A percentile compares a stretch with the other conserved stretches of the same genome.
Conservation (phyloP, 108 stramenopile species). For the Fistulifera pelliculosa region DNA sequence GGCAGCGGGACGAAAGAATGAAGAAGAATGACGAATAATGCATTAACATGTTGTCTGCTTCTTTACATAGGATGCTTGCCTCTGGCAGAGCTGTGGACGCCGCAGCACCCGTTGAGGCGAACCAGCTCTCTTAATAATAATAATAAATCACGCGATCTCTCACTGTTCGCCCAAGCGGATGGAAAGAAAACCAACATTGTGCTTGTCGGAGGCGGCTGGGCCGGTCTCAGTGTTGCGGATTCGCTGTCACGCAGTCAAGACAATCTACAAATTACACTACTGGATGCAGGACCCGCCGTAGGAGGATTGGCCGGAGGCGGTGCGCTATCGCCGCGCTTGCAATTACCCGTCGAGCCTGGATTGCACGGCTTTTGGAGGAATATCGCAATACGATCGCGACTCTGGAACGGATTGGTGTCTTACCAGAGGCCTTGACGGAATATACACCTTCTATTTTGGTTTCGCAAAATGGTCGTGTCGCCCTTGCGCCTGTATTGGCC, state of each 20-base stretch:
- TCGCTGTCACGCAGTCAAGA: conserved; percentile 11
- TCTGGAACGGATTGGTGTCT: conserved; percentile 52
- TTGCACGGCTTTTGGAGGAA: conserved; percentile 85
- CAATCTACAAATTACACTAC: conserved; percentile 38
- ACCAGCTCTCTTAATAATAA: too few relatives aligned
- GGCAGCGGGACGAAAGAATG: too few relatives aligned
- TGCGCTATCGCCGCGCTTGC: conserved; percentile 28
- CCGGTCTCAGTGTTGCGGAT: conserved; percentile 60
- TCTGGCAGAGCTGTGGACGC: too few relatives aligned
- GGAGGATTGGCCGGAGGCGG: conserved; percentile 60
- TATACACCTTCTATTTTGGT: conserved; percentile 60
- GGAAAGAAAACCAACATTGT: not conserved
- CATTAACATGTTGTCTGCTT: too few relatives aligned
- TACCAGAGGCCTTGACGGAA: conserved; percentile 59
- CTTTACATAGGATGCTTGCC: too few relatives aligned
- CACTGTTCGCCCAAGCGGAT: too few relatives aligned
- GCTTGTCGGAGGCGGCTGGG: conserved; percentile 77
- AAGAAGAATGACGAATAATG: too few relatives aligned
- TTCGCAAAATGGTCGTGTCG: conserved; percentile 59
- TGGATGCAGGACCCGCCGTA: conserved; percentile 46
- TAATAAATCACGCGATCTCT: too few relatives aligned
- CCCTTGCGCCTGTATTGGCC: conserved; percentile 58
- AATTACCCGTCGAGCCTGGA: conserved; percentile 77
- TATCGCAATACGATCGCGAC: conserved; percentile 73
- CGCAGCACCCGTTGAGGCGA: too few relatives aligned